Conservation (phyloP, 441 rosid genomes). For the Omphalea diandra region DNA sequence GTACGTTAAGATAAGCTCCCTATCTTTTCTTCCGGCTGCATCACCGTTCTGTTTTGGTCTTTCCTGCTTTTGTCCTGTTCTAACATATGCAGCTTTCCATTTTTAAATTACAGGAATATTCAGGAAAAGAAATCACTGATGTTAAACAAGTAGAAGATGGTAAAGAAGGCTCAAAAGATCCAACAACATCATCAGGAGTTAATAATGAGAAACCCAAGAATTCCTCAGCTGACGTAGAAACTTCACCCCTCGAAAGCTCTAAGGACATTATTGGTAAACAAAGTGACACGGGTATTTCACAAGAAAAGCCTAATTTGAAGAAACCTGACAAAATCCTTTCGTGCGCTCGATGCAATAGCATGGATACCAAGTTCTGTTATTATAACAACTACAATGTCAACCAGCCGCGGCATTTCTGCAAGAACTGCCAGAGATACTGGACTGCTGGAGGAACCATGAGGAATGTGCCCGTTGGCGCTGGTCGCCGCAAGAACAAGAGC, state of each 20-base stretch:
- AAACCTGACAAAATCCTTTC: slow-evolving; percentile 70
- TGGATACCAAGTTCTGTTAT: slow-evolving; percentile 74
- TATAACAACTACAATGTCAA: slow-evolving; percentile 71
- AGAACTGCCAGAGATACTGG: slow-evolving; percentile 81
- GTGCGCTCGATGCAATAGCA: slow-evolving; percentile 68
- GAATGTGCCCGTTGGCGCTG: slow-evolving; percentile 78
- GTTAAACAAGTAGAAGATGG: slow-evolving; percentile 26
- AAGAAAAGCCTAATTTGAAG: slow-evolving; percentile 41
- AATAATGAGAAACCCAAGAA: slow-evolving; percentile 21
- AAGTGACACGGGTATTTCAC: slow-evolving; percentile 39
- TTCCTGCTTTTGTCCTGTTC: too few relatives aligned
- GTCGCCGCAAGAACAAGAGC: slow-evolving; percentile 60
- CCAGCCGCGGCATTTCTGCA: slow-evolving; percentile 80
- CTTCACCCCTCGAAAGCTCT: slow-evolving; percentile 26
- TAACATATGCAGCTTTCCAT: background rate
- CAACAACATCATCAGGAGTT: slow-evolving; percentile 13
- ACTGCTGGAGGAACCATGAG: slow-evolving; percentile 83
- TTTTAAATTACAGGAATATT: slow-evolving; percentile 22
- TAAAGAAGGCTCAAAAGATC: slow-evolving; percentile 19
- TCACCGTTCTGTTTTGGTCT: background rate
- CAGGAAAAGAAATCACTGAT: slow-evolving; percentile 16
- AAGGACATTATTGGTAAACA: slow-evolving; percentile 35
- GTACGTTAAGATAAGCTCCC: too few relatives aligned
- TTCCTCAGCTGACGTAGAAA: slow-evolving; percentile 33
- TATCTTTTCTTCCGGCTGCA: background rate